Percentiles rank a stretch among this genome's conserved stretches.
phyloP scores from a whole-genome alignment of 805 yeast species.

The Hemisphaericaspora nanyangensis region DNA sequence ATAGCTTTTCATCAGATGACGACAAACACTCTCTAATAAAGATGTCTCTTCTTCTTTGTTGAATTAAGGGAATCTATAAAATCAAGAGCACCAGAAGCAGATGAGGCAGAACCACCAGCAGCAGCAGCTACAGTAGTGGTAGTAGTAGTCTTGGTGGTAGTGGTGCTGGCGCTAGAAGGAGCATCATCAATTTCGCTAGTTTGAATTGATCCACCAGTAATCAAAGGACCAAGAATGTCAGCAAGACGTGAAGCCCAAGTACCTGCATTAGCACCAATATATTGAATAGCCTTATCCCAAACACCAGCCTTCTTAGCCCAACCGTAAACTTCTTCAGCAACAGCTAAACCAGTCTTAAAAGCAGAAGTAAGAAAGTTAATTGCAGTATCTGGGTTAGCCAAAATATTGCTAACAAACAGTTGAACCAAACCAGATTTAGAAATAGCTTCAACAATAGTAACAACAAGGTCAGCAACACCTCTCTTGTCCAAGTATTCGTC shows the following conservation, averaged over 20 bases:
- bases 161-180: slow-evolving; percentile 10
- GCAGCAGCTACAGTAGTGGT: slow-evolving; percentile 11
- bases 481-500: slow-evolving; percentile 33
- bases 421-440: slow-evolving; percentile 32
- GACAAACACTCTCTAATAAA: background rate
- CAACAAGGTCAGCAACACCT: slow-evolving; percentile 27
- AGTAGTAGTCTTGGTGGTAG: slow-evolving; percentile 19
- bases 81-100: too few relatives aligned
- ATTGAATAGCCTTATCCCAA: slow-evolving; percentile 22
- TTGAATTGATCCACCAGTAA: slow-evolving; percentile 23
- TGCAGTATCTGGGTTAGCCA: slow-evolving; percentile 34
- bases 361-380: slow-evolving; percentile 30
- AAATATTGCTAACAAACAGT: slow-evolving; percentile 27
- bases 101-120: slow-evolving; percentile 8
- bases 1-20: background rate
- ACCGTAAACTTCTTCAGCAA: slow-evolving; percentile 29
- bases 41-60: slow-evolving; percentile 1
- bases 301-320: slow-evolving; percentile 39
- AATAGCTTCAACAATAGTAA: slow-evolving; percentile 25
- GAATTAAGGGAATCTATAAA: too few relatives aligned
- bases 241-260: slow-evolving; percentile 18
- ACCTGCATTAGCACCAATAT: slow-evolving; percentile 24
- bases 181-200: slow-evolving; percentile 24
- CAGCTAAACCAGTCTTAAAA: slow-evolving; percentile 29
- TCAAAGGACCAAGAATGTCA: slow-evolving; percentile 22